Conservation (phyloP, 2,329 filamentous ascomycete genomes). For the Penicillium paneum region DNA sequence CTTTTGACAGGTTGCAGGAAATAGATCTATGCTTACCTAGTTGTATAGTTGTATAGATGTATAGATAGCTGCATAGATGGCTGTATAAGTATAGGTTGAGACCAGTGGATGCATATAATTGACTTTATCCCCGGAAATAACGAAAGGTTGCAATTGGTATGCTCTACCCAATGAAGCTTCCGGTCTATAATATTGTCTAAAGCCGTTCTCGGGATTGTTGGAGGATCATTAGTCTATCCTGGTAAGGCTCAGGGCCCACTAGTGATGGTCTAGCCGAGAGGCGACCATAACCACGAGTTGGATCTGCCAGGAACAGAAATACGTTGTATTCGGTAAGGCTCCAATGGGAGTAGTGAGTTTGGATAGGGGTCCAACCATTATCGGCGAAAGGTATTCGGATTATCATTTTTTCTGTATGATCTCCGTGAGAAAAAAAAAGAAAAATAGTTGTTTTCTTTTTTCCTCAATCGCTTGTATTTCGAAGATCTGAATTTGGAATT, state of each 20-base stretch:
- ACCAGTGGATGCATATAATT: neutral
- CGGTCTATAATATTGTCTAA: neutral
- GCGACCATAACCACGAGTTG: constrained; percentile 30
- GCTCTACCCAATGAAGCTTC: neutral
- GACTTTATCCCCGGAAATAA: neutral
- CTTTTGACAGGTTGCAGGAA: constrained; percentile 3
- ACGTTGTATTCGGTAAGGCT: constrained; percentile 24
- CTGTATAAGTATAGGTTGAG: neutral
- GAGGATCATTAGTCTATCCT: neutral
- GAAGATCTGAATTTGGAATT: constrained; percentile 8
- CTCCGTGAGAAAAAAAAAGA: neutral
- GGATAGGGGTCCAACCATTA: constrained; percentile 28
- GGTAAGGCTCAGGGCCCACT: constrained; percentile 2
- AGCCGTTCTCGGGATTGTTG: neutral
- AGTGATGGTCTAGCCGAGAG: constrained; percentile 4
- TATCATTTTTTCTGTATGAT: neutral
- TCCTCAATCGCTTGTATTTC: constrained; percentile 10
- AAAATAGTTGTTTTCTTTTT: constrained; percentile 4
- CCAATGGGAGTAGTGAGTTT: constrained; percentile 25
- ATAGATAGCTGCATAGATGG: neutral
- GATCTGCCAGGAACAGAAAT: constrained; percentile 30
- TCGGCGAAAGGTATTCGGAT: constrained; percentile 12
- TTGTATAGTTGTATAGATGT: neutral
- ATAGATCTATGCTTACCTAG: constrained; percentile 13
- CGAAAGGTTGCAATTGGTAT: neutral